Evolutionary conservation across 352 stramenopile species (phyloP), one percentile per base, ranked within the genome.

Genomic region (Phytophthora boehmeriae): DNA sequence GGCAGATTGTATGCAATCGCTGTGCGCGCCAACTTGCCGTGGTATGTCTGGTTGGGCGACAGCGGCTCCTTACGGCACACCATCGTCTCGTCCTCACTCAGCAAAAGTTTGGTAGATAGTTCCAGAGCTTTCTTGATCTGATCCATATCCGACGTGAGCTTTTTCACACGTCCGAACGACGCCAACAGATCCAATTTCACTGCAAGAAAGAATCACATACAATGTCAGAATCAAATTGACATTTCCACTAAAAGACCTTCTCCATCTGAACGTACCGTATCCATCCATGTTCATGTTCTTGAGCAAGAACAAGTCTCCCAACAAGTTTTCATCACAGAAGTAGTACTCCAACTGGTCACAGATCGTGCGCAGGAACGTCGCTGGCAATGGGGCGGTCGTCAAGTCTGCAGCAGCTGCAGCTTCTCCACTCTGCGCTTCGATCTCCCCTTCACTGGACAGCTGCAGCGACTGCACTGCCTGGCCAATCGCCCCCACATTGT

Each of bases 211-310:
- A 52, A 2, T 63, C 16, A 66, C 23, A 35, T 36, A 19, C 46
- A 35, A 48, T 44, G 32, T 44, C 38, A 44, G 13, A 22, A 13
- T 39, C 34, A n/a, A 39, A 4, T 13, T 4, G 10, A n/a, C n/a
- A n/a, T 39, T 14, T 39, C 34, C 34, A 38, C 5, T 22, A 5
- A 27, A 48, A 30, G n/a, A 13, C 25, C 34, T 14, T 41, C n/a
- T 41, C 11, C 38, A 22, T 22, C 19, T 16, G 8, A 22, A 78
- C 77, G 45, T 69, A 87, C 77, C 78, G 45, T 95, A 95, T 53
- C 86, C 86, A 56, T 95, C 84, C 61, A 83, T 80, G 58, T 95
- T 95, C 86, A 95, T 95, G 60, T 95, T 95, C 65, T 95, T 95
- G 32, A 95, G 56, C 71, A 95, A 59, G 48, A 93, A 93, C 22